Evolutionary conservation across 23 red algal species (phyloP).

Genomic region (Agarophyton chilense): DNA sequence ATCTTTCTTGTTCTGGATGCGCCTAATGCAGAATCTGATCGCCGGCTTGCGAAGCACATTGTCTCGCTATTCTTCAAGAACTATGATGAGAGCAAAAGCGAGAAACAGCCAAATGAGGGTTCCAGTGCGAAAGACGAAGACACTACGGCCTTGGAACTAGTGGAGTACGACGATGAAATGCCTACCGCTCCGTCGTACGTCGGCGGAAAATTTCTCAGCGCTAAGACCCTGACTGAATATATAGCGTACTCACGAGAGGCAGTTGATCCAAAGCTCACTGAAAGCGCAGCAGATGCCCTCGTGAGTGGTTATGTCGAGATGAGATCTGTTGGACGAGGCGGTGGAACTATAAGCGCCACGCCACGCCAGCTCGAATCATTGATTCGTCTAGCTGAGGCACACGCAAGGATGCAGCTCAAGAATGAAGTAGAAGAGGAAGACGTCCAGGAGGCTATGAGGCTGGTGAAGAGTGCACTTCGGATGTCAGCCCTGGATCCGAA

Average conservation of each 20-base stretch:
- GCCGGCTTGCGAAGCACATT: conserved; percentile 90
- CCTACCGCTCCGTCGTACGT: conserved; percentile 30
- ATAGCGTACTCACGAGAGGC: conserved; percentile 89
- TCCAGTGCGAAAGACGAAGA: conserved; percentile 6
- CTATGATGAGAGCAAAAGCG: conserved; percentile 31
- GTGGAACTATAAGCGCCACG: conserved; percentile 89
- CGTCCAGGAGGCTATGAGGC: conserved; percentile 91
- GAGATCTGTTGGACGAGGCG: conserved; percentile 59
- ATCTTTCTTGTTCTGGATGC: conserved; percentile 96
- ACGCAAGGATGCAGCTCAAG: conserved; percentile 84
- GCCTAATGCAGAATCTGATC: conserved; percentile 83
- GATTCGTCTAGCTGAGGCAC: conserved; percentile 95
- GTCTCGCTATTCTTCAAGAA: conserved; percentile 93
- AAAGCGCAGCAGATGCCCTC: conserved; percentile 57
- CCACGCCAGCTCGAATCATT: conserved; percentile 95
- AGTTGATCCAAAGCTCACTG: conserved; percentile 79
- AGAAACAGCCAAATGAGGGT: background rate
- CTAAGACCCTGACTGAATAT: conserved; percentile 81
- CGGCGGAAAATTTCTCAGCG: conserved; percentile 51
- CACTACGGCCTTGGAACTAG: background rate
- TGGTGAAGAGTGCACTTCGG: conserved; percentile 84
- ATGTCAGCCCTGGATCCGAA: conserved; percentile 86
- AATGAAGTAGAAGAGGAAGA: conserved; percentile 78
- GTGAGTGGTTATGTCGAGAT: conserved; percentile 87
- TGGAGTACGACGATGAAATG: conserved; percentile 19